Conservation (phyloP, 768 basidiomycete genomes). For the Coprinopsis cinerea region DNA sequence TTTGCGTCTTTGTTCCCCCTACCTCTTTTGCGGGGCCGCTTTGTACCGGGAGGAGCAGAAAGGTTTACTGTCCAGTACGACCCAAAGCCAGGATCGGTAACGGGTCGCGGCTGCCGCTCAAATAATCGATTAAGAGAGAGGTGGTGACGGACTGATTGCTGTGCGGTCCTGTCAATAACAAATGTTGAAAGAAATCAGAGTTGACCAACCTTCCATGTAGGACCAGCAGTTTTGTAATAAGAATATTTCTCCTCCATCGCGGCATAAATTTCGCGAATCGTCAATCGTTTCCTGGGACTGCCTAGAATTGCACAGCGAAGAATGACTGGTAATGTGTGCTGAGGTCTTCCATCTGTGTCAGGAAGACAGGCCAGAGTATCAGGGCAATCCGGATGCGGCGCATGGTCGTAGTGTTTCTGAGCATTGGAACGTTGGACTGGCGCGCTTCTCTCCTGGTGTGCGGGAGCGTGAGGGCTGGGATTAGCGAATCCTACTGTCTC, state of each 20-base stretch:
- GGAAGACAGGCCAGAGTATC: conserved; percentile 73
- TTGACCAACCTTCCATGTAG: conserved; percentile 72
- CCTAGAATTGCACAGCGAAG: conserved; percentile 81
- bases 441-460: conserved; percentile 1
- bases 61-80: conserved; percentile 91
- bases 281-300: conserved; percentile 66
- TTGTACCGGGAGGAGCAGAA: conserved; percentile 78
- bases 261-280: conserved; percentile 81
- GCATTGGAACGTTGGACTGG: conserved; percentile 3
- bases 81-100: conserved; percentile 81
- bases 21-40: conserved; percentile 78
- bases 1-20: conserved; percentile 45
- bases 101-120: conserved; percentile 75
- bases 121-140: conserved; percentile 78
- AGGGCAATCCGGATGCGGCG: conserved; percentile 70
- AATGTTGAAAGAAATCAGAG: conserved; percentile 9
- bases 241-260: conserved; percentile 84
- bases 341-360: conserved; percentile 72
- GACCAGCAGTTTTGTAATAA: conserved; percentile 74
- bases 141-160: conserved; percentile 89
- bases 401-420: conserved; percentile 35
- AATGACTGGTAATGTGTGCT: conserved; percentile 82
- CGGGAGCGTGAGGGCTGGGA: background rate
- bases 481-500: background rate
- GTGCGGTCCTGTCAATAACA: conserved; percentile 13